Conservation (phyloP, 768 basidiomycete genomes). For the Cystobasidium onofrii region DNA sequence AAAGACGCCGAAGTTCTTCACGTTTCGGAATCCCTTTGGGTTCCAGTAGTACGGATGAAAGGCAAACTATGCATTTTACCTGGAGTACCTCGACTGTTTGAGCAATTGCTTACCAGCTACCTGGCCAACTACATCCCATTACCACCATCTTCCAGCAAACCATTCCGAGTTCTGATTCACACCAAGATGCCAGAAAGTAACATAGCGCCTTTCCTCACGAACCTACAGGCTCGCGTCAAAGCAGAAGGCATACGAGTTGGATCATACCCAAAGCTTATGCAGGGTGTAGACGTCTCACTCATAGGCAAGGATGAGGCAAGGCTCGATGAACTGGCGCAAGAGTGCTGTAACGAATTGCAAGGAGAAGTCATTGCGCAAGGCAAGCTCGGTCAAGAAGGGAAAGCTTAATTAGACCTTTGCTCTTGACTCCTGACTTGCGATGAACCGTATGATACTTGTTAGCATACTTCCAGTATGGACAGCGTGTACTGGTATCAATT, state of each 20-base stretch:
- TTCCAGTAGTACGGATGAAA: conserved; percentile 69
- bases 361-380: conserved; percentile 46
- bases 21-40: conserved; percentile 73
- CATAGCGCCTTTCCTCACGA: conserved; percentile 76
- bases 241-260: conserved; percentile 58
- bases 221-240: conserved; percentile 64
- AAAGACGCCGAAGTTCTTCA: conserved; percentile 65
- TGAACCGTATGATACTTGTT: too few relatives aligned
- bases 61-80: conserved; percentile 86
- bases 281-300: conserved; percentile 62
- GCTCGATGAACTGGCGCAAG: conserved; percentile 45
- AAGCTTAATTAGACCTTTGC: not conserved
- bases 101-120: conserved; percentile 61
- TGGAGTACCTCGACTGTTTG: conserved; percentile 77
- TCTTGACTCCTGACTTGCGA: too few relatives aligned
- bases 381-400: conserved; percentile 38
- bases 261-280: conserved; percentile 43
- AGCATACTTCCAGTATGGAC: too few relatives aligned
- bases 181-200: conserved; percentile 66
- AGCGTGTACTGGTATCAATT: not conserved
- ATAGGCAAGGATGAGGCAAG: conserved; percentile 51
- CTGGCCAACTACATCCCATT: conserved; percentile 68
- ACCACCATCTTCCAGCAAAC: conserved; percentile 47
- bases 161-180: conserved; percentile 35
- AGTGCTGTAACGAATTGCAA: conserved; percentile 47